A percentile compares a stretch with the other conserved stretches of the same genome.
Conservation (phyloP, 208 protist genomes). For the Wallacemonas sp. region DNA sequence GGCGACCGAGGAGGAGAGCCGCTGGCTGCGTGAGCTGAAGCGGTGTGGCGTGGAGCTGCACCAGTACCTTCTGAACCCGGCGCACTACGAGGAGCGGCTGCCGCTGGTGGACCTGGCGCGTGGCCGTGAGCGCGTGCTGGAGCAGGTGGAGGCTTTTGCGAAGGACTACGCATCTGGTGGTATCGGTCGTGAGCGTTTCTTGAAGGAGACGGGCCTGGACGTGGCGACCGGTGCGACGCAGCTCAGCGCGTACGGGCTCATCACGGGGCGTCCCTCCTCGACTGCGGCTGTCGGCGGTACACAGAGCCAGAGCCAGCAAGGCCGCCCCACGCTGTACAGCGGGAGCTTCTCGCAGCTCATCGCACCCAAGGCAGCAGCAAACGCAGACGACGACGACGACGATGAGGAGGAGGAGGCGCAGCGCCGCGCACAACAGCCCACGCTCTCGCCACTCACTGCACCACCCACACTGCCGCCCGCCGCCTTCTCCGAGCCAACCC, state of each 20-base stretch:
- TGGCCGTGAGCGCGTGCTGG: conserved; percentile 56
- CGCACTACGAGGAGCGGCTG: conserved; percentile 72
- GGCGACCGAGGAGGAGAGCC: conserved; percentile 52
- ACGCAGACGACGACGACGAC: neutral
- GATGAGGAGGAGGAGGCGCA: neutral
- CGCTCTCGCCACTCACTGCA: neutral
- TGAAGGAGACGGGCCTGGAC: conserved; percentile 68
- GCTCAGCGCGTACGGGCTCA: conserved; percentile 28
- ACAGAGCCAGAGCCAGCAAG: neutral
- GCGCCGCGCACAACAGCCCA: neutral
- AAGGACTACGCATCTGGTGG: conserved; percentile 78
- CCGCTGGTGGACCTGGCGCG: conserved; percentile 52
- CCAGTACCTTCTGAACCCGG: conserved; percentile 60
- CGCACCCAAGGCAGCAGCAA: neutral
- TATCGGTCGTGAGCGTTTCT: conserved; percentile 62
- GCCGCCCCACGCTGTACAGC: conserved; percentile 6
- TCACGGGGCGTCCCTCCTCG: neutral
- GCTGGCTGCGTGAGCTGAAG: conserved; percentile 72
- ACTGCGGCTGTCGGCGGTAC: neutral
- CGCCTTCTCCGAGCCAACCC: conserved; percentile 2
- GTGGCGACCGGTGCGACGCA: conserved; percentile 13
- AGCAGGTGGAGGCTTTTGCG: conserved; percentile 58
- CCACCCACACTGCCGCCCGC: neutral
- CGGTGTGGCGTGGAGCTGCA: conserved; percentile 63
- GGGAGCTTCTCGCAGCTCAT: conserved; percentile 23